A percentile compares a stretch with the other conserved stretches of the same genome.
Evolutionary conservation across 805 yeast genomes (phyloP).

Genomic region (Ogataea nonfermentans): DNA sequence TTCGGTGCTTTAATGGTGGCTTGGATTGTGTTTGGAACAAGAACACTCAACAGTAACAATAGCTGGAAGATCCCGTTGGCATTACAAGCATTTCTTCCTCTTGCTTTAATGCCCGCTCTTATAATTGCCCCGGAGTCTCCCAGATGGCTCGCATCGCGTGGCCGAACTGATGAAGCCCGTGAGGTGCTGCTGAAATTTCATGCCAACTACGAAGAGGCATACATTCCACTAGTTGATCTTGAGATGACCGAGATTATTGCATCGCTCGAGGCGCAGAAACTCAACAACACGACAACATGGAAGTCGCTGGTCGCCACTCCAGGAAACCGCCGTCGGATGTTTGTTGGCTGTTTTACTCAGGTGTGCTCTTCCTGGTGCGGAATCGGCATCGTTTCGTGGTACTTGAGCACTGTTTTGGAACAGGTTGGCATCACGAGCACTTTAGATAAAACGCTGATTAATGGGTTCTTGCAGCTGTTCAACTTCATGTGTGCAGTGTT

Average conservation of each 20-base stretch:
- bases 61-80: conserved; percentile 42
- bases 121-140: conserved; percentile 39
- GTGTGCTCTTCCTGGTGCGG: conserved; percentile 41
- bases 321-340: conserved; percentile 38
- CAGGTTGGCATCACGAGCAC: conserved; percentile 52
- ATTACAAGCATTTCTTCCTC: conserved; percentile 38
- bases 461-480: conserved; percentile 48
- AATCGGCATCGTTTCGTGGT: conserved; percentile 45
- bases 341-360: conserved; percentile 30
- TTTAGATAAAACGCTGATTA: conserved; percentile 44
- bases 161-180: conserved; percentile 35
- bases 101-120: conserved; percentile 30
- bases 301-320: conserved; percentile 35
- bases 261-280: conserved; percentile 34
- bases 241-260: conserved; percentile 37
- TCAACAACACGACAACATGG: conserved; percentile 30
- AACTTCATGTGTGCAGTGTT: conserved; percentile 37
- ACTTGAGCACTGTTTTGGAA: conserved; percentile 42
- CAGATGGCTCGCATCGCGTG: conserved; percentile 33
- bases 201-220: conserved; percentile 23
- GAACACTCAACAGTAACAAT: conserved; percentile 22
- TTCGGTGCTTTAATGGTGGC: conserved; percentile 43
- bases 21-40: conserved; percentile 42
- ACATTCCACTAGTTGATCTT: conserved; percentile 31
- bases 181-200: conserved; percentile 28